Evolutionary conservation across 768 basidiomycete species (phyloP).

Genomic region (Roridomyces roridus): DNA sequence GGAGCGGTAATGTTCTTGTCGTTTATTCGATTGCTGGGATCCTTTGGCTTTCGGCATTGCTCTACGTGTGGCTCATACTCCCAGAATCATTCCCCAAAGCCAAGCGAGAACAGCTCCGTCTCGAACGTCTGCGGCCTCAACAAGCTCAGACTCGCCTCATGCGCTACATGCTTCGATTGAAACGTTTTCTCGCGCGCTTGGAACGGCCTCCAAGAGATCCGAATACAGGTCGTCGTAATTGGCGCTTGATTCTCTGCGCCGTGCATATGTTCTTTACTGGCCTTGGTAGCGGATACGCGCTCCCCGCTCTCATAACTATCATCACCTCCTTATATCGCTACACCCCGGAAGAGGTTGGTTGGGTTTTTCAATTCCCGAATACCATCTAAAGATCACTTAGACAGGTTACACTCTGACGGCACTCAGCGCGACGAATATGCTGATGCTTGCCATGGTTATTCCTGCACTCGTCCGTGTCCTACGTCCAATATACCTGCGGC

Average conservation of each 20-base stretch:
- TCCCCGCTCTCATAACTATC: constrained; percentile 28
- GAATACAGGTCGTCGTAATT: constrained; percentile 30
- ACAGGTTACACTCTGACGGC: constrained; percentile 34
- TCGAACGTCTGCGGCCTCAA: constrained; percentile 5
- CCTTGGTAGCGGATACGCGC: constrained; percentile 21
- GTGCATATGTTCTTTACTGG: constrained; percentile 30
- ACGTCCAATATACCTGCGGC: constrained; percentile 31
- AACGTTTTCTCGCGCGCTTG: constrained; percentile 30
- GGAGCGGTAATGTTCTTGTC: constrained; percentile 24
- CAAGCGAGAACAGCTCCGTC: constrained; percentile 26
- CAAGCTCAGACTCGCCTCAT: background rate
- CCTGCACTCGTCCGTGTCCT: constrained; percentile 31
- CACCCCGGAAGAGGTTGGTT: constrained; percentile 32
- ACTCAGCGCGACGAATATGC: constrained; percentile 18
- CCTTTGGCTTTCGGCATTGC: constrained; percentile 21
- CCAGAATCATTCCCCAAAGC: constrained; percentile 38
- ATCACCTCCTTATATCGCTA: constrained; percentile 33
- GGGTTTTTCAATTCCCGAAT: background rate
- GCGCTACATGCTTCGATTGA: background rate
- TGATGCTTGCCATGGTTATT: constrained; percentile 26
- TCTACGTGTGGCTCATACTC: constrained; percentile 31
- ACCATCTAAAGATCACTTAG: constrained; percentile 20
- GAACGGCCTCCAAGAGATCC: constrained; percentile 25
- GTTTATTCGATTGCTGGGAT: constrained; percentile 29
- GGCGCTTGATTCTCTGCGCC: constrained; percentile 36